Evolutionary conservation across 345 rosid species (phyloP), one percentile per base, ranked within the genome.

Genomic region (Toxicodendron radicans): DNA sequence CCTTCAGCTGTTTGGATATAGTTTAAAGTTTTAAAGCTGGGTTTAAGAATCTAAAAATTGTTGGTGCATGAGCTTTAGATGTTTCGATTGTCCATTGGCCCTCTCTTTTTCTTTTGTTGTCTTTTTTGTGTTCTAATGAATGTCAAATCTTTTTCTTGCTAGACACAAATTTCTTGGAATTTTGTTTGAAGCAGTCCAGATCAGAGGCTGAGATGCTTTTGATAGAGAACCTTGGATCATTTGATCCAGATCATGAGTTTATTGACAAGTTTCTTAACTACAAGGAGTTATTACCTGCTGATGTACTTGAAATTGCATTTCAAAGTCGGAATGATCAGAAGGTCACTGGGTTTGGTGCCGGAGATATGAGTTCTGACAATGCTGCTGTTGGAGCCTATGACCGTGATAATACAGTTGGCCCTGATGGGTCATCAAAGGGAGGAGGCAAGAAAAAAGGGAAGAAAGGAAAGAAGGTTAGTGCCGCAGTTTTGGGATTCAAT

Each of bases 161-260:
- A 95, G 99, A 95, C 83, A 91, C 93, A 10, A 95, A 97, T 75
- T 85, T 95, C 76, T 78, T 95, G 86, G 99, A 93, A 75, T 95
- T 82, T 75, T 95, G 98, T 85, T 78, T 89, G 85, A 90, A 91
- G 89, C 98, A 88, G 73, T 84, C 99, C 71, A 84, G 95, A 82
- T 87, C 96, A 32, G 98, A 95, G 85, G 98, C 98, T 0, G 97
- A 95, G 78, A 51, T 87, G 57, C 91, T 93, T 73, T 82, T 95
- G 79, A 78, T 62, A 20, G 93, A 90, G 81, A 95, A 93, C 52
- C 90, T 95, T 11, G 95, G 93, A 38, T 81, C 93, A 12, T 79
- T 75, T 70, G 98, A 93, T 79, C 95, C 83, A 0, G 80, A 88
- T 76, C 95, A 89, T 24, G 86, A 87, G 81, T 95, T 95, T 89